A percentile compares a stretch with the other conserved stretches of the same genome.
phyloP scores from a whole-genome alignment of 148 eudicot species.

The Vaccinium corymbosum region DNA sequence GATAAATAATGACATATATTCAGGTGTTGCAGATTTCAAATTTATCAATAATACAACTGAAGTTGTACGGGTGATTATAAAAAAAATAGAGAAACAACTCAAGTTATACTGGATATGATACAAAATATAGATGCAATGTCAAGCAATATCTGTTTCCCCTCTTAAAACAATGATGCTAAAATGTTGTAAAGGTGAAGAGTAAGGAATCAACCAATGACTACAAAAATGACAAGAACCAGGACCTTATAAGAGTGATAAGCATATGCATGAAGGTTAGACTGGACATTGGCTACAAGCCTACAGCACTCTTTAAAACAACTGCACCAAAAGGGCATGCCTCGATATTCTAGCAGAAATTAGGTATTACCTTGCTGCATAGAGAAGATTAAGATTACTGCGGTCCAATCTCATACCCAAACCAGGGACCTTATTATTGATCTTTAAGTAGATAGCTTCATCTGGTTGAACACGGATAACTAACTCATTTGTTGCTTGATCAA shows the following conservation, averaged over 20 bases:
- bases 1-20: not conserved
- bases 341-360: not conserved
- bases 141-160: not conserved
- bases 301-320: not conserved
- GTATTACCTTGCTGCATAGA: constrained; percentile 78
- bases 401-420: constrained; percentile 93
- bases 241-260: not conserved
- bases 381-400: constrained; percentile 89
- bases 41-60: not conserved
- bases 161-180: not conserved
- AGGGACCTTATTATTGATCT: constrained; percentile 95
- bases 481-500: constrained; percentile 89
- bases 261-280: not conserved
- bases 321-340: not conserved
- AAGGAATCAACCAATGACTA: not conserved
- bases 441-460: constrained; percentile 85
- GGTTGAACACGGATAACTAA: constrained; percentile 95
- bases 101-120: not conserved
- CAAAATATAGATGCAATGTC: not conserved
- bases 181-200: not conserved
- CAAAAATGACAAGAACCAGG: not conserved
- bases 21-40: not conserved
- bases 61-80: not conserved
- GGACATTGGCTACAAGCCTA: not conserved
- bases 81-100: not conserved